A percentile compares a stretch with the other conserved stretches of the same genome.
Evolutionary conservation across 139 green algal genomes (phyloP).

Genomic region (Monoraphidium neglectum): DNA sequence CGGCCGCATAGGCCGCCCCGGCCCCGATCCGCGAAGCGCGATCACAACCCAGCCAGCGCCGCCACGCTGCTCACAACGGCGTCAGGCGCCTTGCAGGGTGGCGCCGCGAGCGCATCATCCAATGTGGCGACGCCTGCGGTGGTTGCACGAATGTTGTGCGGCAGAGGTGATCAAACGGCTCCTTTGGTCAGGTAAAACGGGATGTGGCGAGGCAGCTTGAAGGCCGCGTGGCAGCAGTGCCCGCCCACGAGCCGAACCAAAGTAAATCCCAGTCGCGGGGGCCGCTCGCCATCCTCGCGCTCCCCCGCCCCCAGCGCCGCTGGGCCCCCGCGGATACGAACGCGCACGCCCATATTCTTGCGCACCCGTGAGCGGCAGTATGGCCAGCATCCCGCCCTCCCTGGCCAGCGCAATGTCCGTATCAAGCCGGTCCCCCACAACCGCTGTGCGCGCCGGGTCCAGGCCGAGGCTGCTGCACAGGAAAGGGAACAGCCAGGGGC

Average conservation of each 20-base stretch:
- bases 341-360: not conserved
- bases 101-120: conserved; percentile 4
- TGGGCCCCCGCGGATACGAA: no score
- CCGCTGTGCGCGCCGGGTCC: conserved; percentile 37
- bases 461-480: conserved; percentile 49
- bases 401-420: conserved; percentile 68
- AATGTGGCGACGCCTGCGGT: conserved; percentile 52
- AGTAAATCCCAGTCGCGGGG: not conserved
- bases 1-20: no score
- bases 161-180: no score
- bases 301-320: no score
- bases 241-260: not conserved
- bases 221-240: not conserved
- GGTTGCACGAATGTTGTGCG: not conserved
- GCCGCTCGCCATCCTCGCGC: not conserved
- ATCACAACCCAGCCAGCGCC: conserved; percentile 36
- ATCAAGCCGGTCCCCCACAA: conserved; percentile 71
- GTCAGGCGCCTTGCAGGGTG: conserved; percentile 25
- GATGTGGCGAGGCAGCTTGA: conserved; percentile 11
- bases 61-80: conserved; percentile 44
- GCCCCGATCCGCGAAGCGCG: no score
- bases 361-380: conserved; percentile 61
- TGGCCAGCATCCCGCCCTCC: conserved; percentile 48
- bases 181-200: no score
- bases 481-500: conserved; percentile 68